A percentile compares a stretch with the other conserved stretches of the same genome.
phyloP scores from a whole-genome alignment of 2,329 filamentous ascomycete species.

The Diaporthe capsici region DNA sequence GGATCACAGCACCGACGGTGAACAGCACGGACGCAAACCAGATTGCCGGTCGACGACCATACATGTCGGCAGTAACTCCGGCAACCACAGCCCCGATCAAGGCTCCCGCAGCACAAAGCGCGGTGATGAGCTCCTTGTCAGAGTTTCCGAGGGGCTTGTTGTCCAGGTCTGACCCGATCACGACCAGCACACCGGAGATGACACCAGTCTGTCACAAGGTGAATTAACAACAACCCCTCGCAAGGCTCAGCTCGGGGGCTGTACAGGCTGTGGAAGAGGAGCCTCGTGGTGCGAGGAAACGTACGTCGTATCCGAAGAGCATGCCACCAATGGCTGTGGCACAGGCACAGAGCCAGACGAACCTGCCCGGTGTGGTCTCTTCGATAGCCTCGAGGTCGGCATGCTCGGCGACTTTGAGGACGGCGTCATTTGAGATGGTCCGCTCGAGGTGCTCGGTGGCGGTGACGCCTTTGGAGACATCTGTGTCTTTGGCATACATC shows the following conservation, averaged over 20 bases:
- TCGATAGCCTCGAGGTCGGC: conserved; percentile 32
- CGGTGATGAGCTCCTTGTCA: conserved; percentile 66
- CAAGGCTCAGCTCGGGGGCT: neutral
- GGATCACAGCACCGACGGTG: conserved; percentile 40
- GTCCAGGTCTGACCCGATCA: conserved; percentile 55
- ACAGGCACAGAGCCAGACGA: conserved; percentile 10
- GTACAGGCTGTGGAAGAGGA: neutral
- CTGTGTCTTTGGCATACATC: neutral
- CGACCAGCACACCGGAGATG: conserved; percentile 60
- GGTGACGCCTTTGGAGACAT: neutral
- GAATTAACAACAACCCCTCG: neutral
- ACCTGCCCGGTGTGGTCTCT: conserved; percentile 44
- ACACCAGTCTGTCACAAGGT: conserved; percentile 51
- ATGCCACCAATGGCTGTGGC: conserved; percentile 44
- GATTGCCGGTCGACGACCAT: conserved; percentile 57
- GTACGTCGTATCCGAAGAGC: conserved; percentile 56
- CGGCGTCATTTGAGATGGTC: conserved; percentile 1
- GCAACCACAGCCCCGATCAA: conserved; percentile 59
- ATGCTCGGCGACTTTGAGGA: conserved; percentile 10
- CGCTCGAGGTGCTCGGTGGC: conserved; percentile 3
- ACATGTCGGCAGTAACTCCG: conserved; percentile 54
- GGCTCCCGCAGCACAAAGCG: conserved; percentile 63
- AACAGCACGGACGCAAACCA: conserved; percentile 58
- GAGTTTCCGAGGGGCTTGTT: conserved; percentile 53
- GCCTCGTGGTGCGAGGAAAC: neutral